These are phyloP conservation scores for Aurantiochytrium sp. DNA, from an alignment of 108 stramenopile species.

Conservation along the genomic window DNA sequence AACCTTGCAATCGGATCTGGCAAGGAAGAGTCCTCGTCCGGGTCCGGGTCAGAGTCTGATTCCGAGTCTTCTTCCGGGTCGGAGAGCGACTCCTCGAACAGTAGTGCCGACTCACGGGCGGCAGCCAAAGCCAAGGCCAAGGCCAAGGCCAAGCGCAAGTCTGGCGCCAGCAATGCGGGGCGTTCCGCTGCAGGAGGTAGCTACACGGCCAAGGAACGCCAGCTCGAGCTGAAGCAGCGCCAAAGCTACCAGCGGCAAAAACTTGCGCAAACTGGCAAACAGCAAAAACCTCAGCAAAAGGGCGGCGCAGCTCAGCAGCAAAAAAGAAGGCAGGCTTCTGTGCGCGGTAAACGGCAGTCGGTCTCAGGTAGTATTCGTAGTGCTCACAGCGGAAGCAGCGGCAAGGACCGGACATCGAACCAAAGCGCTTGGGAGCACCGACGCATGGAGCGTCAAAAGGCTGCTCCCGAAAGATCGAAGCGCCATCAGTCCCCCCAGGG, in stretches of 20 bases:
- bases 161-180: too few species aligned
- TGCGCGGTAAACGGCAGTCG: too few species aligned
- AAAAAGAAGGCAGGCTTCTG: too few species aligned
- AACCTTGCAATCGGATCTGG: background rate
- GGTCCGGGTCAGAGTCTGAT: background rate
- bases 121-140: background rate
- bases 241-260: background rate
- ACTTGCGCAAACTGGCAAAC: background rate
- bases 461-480: too few species aligned
- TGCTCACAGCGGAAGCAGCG: too few species aligned
- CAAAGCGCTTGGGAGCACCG: too few species aligned
- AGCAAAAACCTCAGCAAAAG: background rate
- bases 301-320: background rate
- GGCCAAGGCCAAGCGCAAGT: background rate
- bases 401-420: too few species aligned
- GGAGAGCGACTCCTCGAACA: background rate
- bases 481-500: too few species aligned
- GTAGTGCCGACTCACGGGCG: background rate
- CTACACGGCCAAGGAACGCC: background rate
- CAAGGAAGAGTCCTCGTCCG: background rate
- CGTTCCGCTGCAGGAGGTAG: too few species aligned
- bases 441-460: too few species aligned
- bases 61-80: background rate
- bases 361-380: too few species aligned
- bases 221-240: background rate